Base-by-base conservation (phyloP, 208 protist genomes). In the Endotrypanum monterogeii region DNA sequence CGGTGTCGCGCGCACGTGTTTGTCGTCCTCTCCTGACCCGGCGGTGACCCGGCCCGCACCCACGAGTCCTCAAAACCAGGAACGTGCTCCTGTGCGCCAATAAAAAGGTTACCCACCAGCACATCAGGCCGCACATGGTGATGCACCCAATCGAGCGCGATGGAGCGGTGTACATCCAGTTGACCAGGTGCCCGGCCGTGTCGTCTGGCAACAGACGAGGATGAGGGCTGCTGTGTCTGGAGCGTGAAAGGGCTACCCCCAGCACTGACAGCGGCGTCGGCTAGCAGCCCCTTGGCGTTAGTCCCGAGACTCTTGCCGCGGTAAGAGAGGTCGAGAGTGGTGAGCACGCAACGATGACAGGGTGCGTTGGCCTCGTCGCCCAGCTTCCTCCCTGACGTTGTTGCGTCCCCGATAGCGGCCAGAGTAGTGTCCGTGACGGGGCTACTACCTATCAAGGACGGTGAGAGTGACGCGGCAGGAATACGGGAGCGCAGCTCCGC, bases 241-340 rank as follows among this genome's bases (percentile, higher is more conserved):
- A 94, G 73, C 23, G 83, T 88, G 63, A 93, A 92, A 28, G 91
- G 88, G 71, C 87, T 92, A 50, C 91, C 91, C 50, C 90, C 78
- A 2, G 70, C 62, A 61, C 91, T 96, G 18, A 93, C 83, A 9
- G 86, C 76, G 5, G 82, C 79, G n/a, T 69, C 69, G 9, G 81
- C 70, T 23, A 93, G 69, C 14, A 83, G 62, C 0, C 75, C 75
- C 50, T 61, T 58, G 18, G 82, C 75, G 25, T 77, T 78, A 12
- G 85, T 67, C 4, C 78, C 81, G 41, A 96, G 74, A 60, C 89
- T 94, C 78, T 94, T 96, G 28, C 91, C 91, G 8, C 91, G 87
- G 71, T 94, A 96, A 9, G 86, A 88, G n/a, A 94, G 83, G 63
- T 96, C 91, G 1, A 96, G 69, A 14, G 80, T 87, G 11, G 85